These are phyloP conservation scores for Syncephalastrum racemosum DNA, from an alignment of 371 early-diverging fungal species.

Conservation along the genomic window DNA sequence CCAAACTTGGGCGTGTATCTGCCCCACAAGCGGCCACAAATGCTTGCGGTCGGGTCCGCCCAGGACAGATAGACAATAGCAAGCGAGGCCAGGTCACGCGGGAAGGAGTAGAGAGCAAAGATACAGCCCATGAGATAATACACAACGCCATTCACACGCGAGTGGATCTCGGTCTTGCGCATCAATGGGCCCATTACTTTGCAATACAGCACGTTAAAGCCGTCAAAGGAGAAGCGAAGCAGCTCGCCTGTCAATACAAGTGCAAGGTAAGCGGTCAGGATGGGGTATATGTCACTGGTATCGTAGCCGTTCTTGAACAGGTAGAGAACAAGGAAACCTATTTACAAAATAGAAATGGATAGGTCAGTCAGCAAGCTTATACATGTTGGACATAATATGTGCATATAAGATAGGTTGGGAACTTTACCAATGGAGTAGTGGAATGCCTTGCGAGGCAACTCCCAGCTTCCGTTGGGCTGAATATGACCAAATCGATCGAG, in stretches of 20 bases:
- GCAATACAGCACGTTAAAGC: conserved; percentile 51
- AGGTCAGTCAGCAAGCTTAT: too few species aligned
- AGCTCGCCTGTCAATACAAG: conserved; percentile 40
- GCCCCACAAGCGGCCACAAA: conserved; percentile 51
- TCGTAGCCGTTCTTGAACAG: conserved; percentile 32
- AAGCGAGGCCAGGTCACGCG: conserved; percentile 50
- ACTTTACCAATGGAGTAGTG: conserved; percentile 53
- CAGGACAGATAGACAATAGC: conserved; percentile 57
- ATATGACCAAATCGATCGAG: conserved; percentile 23
- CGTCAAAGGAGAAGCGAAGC: conserved; percentile 41
- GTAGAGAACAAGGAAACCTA: conserved; percentile 50
- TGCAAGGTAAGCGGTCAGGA: conserved; percentile 25
- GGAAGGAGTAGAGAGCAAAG: conserved; percentile 41
- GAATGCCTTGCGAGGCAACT: conserved; percentile 52
- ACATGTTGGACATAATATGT: too few species aligned
- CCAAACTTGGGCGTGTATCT: conserved; percentile 45
- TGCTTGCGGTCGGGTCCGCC: conserved; percentile 57
- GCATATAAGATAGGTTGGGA: background rate
- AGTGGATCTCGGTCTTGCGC: conserved; percentile 45
- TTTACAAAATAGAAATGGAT: too few species aligned
- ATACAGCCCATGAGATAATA: conserved; percentile 52
- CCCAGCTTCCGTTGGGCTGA: conserved; percentile 47
- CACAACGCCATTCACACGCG: conserved; percentile 49
- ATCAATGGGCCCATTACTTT: conserved; percentile 47
- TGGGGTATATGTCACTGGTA: conserved; percentile 31